Conservation (phyloP, 345 rosid species). For the Bruguiera parviflora region DNA sequence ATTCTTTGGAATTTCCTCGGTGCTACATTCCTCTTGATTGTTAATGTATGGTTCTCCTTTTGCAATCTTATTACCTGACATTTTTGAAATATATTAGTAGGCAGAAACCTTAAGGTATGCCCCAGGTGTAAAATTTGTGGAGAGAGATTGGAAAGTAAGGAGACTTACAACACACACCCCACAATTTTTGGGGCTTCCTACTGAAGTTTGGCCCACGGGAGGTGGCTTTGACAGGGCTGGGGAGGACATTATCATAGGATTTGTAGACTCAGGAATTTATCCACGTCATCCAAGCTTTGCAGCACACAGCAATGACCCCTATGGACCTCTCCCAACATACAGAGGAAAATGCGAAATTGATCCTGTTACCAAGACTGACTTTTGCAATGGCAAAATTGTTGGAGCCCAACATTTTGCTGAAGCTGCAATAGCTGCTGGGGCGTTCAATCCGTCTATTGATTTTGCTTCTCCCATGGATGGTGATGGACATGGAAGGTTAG, state of each 20-base stretch:
- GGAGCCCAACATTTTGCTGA: constrained; percentile 99
- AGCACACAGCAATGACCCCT: constrained; percentile 56
- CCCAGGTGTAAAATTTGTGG: constrained; percentile 81
- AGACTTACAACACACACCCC: constrained; percentile 97
- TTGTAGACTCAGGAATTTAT: constrained; percentile 92
- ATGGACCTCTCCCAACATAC: constrained; percentile 79
- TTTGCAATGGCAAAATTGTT: constrained; percentile 92
- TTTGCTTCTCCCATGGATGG: constrained; percentile 98
- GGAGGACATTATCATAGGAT: constrained; percentile 90
- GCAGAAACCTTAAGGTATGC: constrained; percentile 74
- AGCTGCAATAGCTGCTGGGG: constrained; percentile 93
- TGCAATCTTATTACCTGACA: constrained; percentile 34
- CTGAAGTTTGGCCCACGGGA: constrained; percentile 98
- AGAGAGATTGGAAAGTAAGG: constrained; percentile 95
- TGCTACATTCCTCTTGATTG: neutral
- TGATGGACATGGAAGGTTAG: constrained; percentile 99
- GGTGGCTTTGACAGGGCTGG: constrained; percentile 97
- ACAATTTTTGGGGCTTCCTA: constrained; percentile 92
- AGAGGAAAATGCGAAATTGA: constrained; percentile 93
- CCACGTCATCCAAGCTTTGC: constrained; percentile 94
- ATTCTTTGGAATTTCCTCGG: constrained; percentile 1
- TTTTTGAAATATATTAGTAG: constrained; percentile 63
- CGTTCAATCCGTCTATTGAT: constrained; percentile 80
- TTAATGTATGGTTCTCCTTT: constrained; percentile 12
- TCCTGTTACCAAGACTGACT: constrained; percentile 55